phyloP scores from a whole-genome alignment of 345 rosid genomes.

The Aegle marmelos region DNA sequence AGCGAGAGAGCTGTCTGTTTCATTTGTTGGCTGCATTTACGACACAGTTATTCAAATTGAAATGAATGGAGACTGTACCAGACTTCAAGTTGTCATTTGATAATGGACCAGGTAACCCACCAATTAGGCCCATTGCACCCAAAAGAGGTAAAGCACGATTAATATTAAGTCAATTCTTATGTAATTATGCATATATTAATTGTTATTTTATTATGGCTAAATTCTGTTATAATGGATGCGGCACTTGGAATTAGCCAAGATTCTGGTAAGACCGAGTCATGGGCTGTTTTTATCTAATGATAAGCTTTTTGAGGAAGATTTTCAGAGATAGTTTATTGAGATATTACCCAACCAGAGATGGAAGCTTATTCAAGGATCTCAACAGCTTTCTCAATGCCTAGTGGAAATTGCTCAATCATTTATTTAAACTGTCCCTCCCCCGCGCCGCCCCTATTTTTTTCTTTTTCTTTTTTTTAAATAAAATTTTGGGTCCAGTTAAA shows the following conservation, averaged over 20 bases:
- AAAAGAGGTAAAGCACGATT: conserved; percentile 20
- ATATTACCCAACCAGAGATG: conserved; percentile 15
- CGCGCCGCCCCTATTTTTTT: too few species aligned
- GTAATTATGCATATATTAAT: background rate
- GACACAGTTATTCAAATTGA: conserved; percentile 3
- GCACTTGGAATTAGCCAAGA: conserved; percentile 21
- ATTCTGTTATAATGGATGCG: background rate
- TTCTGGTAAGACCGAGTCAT: conserved; percentile 8
- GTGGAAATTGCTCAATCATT: conserved; percentile 15
- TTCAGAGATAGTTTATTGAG: conserved; percentile 19
- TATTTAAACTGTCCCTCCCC: too few species aligned
- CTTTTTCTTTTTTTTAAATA: too few species aligned
- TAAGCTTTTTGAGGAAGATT: background rate
- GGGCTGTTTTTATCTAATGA: background rate
- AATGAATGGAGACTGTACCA: background rate
- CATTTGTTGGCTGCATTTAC: background rate
- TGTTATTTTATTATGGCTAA: background rate
- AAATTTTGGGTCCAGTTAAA: too few species aligned
- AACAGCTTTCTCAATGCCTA: conserved; percentile 4
- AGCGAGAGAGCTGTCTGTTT: background rate
- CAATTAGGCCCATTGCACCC: conserved; percentile 23
- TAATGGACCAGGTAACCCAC: conserved; percentile 19
- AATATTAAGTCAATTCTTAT: too few species aligned
- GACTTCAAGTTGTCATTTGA: conserved; percentile 21
- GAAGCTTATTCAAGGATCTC: background rate